These are phyloP conservation scores for Verticillium longisporum DNA, from an alignment of 2,329 filamentous ascomycete species.

Conservation along the genomic window DNA sequence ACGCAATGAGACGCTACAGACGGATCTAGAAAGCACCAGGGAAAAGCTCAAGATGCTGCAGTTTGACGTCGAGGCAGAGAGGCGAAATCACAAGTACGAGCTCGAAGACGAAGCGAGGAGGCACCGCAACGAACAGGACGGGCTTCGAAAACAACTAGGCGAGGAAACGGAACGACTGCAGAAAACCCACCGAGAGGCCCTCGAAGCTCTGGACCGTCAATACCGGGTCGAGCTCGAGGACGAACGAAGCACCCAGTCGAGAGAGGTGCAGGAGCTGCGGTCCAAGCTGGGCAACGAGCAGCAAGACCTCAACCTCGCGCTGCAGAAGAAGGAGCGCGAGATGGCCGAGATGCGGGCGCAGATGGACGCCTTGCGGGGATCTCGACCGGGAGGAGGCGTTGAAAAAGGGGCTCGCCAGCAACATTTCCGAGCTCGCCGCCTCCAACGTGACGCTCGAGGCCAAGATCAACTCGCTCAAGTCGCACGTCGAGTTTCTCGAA, in stretches of 20 bases:
- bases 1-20: constrained; percentile 45
- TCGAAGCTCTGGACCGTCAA: constrained; percentile 57
- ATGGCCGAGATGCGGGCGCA: constrained; percentile 40
- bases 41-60: constrained; percentile 31
- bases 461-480: constrained; percentile 67
- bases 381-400: constrained; percentile 58
- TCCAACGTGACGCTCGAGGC: constrained; percentile 65
- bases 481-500: constrained; percentile 83
- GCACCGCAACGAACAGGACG: constrained; percentile 49
- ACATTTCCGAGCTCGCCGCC: constrained; percentile 50
- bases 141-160: constrained; percentile 41
- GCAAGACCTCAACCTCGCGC: constrained; percentile 37
- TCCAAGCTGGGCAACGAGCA: constrained; percentile 43
- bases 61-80: constrained; percentile 34
- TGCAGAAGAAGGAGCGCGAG: constrained; percentile 49
- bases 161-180: constrained; percentile 51
- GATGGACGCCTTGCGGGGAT: constrained; percentile 39
- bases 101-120: constrained; percentile 47
- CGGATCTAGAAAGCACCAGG: constrained; percentile 48
- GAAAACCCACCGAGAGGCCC: constrained; percentile 59
- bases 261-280: constrained; percentile 61
- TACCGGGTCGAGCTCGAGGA: constrained; percentile 60
- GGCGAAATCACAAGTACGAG: constrained; percentile 38
- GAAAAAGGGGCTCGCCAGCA: constrained; percentile 45
- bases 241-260: constrained; percentile 48